Conservation (phyloP, 495 filamentous ascomycete species). For the Penicillium paxilli region DNA sequence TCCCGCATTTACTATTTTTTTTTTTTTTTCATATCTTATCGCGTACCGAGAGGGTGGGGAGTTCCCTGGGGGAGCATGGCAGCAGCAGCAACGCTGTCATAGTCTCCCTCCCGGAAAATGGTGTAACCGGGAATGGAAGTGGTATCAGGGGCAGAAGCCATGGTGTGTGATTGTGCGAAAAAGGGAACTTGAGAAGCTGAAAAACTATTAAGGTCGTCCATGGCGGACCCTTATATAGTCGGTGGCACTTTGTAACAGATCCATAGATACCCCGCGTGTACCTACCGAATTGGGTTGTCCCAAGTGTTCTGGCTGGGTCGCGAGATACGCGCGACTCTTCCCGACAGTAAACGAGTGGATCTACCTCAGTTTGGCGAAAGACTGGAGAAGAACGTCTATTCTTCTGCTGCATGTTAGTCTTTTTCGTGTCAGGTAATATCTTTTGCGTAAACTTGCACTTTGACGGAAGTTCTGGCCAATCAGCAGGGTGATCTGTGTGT, state of each 20-base stretch:
- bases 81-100: slow-evolving; percentile 33
- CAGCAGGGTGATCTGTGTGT: background rate
- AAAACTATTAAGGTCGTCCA: slow-evolving; percentile 1
- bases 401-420: background rate
- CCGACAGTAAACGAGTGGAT: slow-evolving; percentile 12
- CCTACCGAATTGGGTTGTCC: slow-evolving; percentile 24
- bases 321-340: slow-evolving; percentile 12
- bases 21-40: background rate
- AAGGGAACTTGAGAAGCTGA: slow-evolving; percentile 15
- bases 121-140: slow-evolving; percentile 38
- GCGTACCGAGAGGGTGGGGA: slow-evolving; percentile 33
- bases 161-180: slow-evolving; percentile 13
- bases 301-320: slow-evolving; percentile 7
- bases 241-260: slow-evolving; percentile 12
- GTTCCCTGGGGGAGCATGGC: slow-evolving; percentile 29
- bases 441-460: slow-evolving; percentile 19
- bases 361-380: slow-evolving; percentile 16
- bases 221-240: slow-evolving; percentile 20
- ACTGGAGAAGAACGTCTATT: slow-evolving; percentile 17
- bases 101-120: slow-evolving; percentile 36
- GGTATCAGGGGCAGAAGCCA: slow-evolving; percentile 36
- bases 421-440: slow-evolving; percentile 10
- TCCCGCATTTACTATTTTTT: background rate
- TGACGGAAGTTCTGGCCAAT: slow-evolving; percentile 15
- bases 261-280: slow-evolving; percentile 24